phyloP scores from a whole-genome alignment of 1,284 basidiomycete species.

The Schizophyllum commune region DNA sequence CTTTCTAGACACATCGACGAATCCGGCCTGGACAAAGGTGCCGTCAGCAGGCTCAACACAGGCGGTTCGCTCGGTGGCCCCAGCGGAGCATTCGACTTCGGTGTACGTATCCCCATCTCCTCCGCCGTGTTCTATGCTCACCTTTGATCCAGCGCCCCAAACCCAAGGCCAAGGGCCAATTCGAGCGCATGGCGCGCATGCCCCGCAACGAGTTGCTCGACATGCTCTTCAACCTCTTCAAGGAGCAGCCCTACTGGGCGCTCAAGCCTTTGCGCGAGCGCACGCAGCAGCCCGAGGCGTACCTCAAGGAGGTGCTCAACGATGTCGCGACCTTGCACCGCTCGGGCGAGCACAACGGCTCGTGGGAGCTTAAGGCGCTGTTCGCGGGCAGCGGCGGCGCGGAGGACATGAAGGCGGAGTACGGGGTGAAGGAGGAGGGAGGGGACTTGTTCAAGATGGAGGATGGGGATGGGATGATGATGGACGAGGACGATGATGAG shows the following conservation, averaged over 20 bases:
- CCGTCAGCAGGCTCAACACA: conserved; percentile 58
- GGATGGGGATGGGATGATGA: conserved; percentile 22
- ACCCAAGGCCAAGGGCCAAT: conserved; percentile 51
- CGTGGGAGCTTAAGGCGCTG: conserved; percentile 63
- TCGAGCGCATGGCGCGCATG: conserved; percentile 86
- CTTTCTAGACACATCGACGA: background rate
- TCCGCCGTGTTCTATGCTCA: background rate
- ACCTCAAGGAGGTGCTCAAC: conserved; percentile 80
- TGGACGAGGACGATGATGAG: conserved; percentile 31
- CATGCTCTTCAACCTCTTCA: conserved; percentile 75
- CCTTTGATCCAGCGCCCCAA: conserved; percentile 43
- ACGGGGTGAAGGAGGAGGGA: conserved; percentile 7
- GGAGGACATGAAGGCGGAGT: conserved; percentile 7
- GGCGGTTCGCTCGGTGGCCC: conserved; percentile 29
- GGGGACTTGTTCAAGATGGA: conserved; percentile 27
- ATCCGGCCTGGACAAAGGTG: conserved; percentile 24
- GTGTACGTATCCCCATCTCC: conserved; percentile 36
- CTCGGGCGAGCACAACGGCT: conserved; percentile 67
- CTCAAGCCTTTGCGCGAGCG: conserved; percentile 74
- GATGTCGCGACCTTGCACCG: conserved; percentile 80
- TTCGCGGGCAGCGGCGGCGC: conserved; percentile 50
- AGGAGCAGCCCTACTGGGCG: conserved; percentile 75
- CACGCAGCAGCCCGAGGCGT: conserved; percentile 87
- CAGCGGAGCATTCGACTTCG: conserved; percentile 48
- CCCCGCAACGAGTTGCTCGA: conserved; percentile 87